Evolutionary conservation across 345 rosid genomes (phyloP).

Genomic region (Heritiera littoralis): DNA sequence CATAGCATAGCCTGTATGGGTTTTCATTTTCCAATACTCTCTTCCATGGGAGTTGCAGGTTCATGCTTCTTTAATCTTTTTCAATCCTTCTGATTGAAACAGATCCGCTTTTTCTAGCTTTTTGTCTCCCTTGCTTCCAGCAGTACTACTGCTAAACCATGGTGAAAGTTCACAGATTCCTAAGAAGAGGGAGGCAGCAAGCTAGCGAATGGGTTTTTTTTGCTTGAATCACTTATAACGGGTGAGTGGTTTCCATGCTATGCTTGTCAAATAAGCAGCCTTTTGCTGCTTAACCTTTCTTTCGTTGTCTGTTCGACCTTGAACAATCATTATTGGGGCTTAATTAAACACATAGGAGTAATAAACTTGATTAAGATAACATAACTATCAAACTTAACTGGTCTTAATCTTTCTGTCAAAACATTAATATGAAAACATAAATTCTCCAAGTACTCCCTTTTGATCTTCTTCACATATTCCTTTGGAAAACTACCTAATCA

Average conservation of each 20-base stretch:
- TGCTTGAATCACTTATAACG: background rate
- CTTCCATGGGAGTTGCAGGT: background rate
- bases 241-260: constrained; percentile 33
- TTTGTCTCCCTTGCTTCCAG: background rate
- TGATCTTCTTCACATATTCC: background rate
- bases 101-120: background rate
- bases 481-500: too few species aligned
- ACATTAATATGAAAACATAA: background rate
- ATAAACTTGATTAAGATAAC: too few species aligned
- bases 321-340: constrained; percentile 10
- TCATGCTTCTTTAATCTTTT: background rate
- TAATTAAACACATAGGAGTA: background rate
- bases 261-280: constrained; percentile 37
- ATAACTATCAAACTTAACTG: background rate
- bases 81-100: background rate
- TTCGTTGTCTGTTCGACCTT: constrained; percentile 50
- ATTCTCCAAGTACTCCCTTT: background rate
- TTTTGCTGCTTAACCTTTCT: constrained; percentile 28
- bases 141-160: background rate
- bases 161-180: background rate
- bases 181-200: background rate
- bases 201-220: background rate
- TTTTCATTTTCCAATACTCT: background rate
- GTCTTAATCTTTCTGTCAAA: too few species aligned
- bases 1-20: background rate